Evolutionary conservation across 768 basidiomycete genomes (phyloP), one percentile per base, ranked within the genome.

Genomic region (Tephrocybe rancida): DNA sequence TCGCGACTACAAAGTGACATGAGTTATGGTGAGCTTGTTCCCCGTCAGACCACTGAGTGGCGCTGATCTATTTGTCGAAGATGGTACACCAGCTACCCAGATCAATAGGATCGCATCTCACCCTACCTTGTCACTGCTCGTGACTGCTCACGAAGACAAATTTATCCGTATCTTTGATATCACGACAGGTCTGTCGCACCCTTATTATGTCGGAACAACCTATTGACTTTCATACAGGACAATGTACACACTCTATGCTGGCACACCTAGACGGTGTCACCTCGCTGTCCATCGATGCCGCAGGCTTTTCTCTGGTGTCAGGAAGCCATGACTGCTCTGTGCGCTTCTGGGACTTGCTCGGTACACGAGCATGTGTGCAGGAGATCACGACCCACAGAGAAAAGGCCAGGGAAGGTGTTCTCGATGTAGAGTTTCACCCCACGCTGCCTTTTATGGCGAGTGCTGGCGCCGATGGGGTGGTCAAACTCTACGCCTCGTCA

Each of bases 241-340:
- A 88, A 80, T 93, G 92, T 67, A 92, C 90, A 25, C 85, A 94
- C 67, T 89, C 92, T 42, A 92, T 96, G 79, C 74, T 88, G 16
- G 94, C 92, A 22, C 97, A 99, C 67, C 78, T 95, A 32, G 92
- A 95, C 59, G 88, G 91, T 3, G 90, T 98, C 30, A 97, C 95
- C 16, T 94, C 92, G 22, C 73, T 98, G 24, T 88, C 92, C 18
- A 86, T 98, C 57, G 92, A 95, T 59, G 84, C 90, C 0, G 81
- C 95, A 2, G 92, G 91, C 5, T 92, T 92, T 63, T 86, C 87
- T 5, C 82, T 99, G 45, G 88, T 93, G 4, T 93, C 95, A 1
- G 90, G 88, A 35, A 90, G 91, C 51, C 93, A 96, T 67, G 97
- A 98, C 67, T 95, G 95, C 67, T 95, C 93, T 14, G 76, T 93